These are phyloP conservation scores for Trichoderma harzianum DNA, from an alignment of 2,329 filamentous ascomycete species.

Conservation along the genomic window DNA sequence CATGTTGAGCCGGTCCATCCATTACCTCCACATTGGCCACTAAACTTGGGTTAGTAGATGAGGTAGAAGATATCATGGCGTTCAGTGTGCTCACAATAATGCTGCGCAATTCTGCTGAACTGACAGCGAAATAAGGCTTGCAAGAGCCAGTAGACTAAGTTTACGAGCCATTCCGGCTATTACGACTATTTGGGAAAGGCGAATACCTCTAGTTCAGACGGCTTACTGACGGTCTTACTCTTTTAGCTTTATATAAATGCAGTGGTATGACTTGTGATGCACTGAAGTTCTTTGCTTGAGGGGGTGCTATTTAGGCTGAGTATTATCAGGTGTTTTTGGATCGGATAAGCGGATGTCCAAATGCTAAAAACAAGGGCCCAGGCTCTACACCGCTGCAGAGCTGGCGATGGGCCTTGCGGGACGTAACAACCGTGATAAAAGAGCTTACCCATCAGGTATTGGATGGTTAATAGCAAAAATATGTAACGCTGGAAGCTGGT, in stretches of 20 bases:
- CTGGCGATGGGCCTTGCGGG: background rate
- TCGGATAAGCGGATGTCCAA: background rate
- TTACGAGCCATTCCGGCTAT: background rate
- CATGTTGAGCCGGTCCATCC: conserved; percentile 1
- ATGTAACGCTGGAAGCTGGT: background rate
- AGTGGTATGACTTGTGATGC: background rate
- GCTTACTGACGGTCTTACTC: background rate
- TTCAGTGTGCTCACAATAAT: background rate
- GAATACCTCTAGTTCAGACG: background rate
- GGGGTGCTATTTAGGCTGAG: conserved; percentile 10
- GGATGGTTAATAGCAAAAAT: background rate
- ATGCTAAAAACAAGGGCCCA: background rate
- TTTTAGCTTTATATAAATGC: background rate
- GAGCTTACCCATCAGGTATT: background rate
- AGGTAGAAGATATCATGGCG: background rate
- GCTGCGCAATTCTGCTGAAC: conserved; percentile 7
- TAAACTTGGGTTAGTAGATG: background rate
- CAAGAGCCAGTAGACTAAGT: background rate
- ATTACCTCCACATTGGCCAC: conserved; percentile 4
- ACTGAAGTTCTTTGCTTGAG: background rate
- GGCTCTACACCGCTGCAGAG: background rate
- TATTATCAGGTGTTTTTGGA: background rate
- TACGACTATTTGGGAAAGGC: background rate
- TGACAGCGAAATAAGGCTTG: background rate
- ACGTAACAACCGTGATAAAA: background rate